Conservation (phyloP, 306 rosid species). For the Vigna trinervia region DNA sequence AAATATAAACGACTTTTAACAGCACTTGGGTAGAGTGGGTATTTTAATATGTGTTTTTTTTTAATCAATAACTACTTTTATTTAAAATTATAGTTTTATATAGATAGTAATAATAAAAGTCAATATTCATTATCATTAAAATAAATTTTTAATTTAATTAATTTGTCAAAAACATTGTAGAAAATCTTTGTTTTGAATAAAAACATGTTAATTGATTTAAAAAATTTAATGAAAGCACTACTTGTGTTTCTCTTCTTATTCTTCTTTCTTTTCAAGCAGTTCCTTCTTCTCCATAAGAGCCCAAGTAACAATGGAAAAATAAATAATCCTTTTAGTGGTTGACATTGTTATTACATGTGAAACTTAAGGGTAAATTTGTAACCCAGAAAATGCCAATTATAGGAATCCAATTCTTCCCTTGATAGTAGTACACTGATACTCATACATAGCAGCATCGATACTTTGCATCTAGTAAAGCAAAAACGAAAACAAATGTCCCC, state of each 20-base stretch:
- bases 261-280: neutral
- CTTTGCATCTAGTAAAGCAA: constrained; percentile 11
- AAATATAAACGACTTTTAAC: neutral
- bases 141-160: neutral
- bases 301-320: neutral
- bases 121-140: neutral
- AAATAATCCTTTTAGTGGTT: neutral
- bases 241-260: too few relatives aligned
- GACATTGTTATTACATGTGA: constrained; percentile 11
- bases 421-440: constrained; percentile 1
- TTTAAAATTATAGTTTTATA: neutral
- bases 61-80: too few relatives aligned
- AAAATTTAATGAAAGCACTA: too few relatives aligned
- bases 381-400: constrained; percentile 15
- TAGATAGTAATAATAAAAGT: neutral
- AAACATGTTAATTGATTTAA: too few relatives aligned
- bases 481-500: constrained; percentile 56
- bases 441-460: constrained; percentile 35
- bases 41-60: too few relatives aligned
- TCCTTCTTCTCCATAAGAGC: neutral
- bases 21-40: too few relatives aligned
- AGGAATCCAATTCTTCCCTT: constrained; percentile 41
- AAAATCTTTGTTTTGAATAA: too few relatives aligned
- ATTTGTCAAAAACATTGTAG: too few relatives aligned
- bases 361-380: constrained; percentile 26